These are phyloP conservation scores for Cyclotella cryptica DNA, from an alignment of 108 stramenopile genomes.

Conservation along the genomic window DNA sequence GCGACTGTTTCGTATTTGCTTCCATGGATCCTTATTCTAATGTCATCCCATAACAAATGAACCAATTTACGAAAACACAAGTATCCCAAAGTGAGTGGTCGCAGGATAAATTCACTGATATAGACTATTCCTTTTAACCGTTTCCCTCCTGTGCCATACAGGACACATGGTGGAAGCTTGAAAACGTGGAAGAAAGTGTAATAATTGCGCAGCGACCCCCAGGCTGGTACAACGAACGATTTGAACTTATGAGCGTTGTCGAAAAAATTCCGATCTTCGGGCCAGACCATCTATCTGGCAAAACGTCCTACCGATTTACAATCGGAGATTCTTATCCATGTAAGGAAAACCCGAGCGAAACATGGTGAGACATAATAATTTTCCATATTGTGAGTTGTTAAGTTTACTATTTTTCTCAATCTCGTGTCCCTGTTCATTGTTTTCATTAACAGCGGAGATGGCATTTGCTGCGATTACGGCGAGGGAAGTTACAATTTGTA, in stretches of 20 bases:
- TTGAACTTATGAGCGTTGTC: conserved; percentile 39
- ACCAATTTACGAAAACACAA: too few species aligned
- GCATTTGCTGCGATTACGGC: conserved; percentile 50
- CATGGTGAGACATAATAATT: neutral
- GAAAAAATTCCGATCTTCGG: conserved; percentile 45
- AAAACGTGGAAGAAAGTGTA: conserved; percentile 30
- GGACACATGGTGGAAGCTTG: conserved; percentile 49
- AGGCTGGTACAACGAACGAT: conserved; percentile 45
- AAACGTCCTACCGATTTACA: conserved; percentile 32
- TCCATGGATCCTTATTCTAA: too few species aligned
- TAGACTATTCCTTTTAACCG: neutral
- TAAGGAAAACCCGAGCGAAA: conserved; percentile 28
- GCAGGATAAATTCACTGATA: neutral
- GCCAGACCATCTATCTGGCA: neutral
- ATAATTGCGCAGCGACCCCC: conserved; percentile 40
- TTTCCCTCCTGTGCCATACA: neutral
- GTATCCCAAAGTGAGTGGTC: neutral
- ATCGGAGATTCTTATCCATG: conserved; percentile 44
- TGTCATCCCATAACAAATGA: too few species aligned
- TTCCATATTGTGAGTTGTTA: neutral
- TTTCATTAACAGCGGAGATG: conserved; percentile 24
- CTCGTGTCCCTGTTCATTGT: neutral
- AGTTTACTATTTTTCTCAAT: neutral
- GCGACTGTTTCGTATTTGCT: too few species aligned
- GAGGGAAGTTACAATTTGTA: conserved; percentile 29